Base-by-base conservation (phyloP, 805 yeast genomes). In the Nakazawaea peltata region DNA sequence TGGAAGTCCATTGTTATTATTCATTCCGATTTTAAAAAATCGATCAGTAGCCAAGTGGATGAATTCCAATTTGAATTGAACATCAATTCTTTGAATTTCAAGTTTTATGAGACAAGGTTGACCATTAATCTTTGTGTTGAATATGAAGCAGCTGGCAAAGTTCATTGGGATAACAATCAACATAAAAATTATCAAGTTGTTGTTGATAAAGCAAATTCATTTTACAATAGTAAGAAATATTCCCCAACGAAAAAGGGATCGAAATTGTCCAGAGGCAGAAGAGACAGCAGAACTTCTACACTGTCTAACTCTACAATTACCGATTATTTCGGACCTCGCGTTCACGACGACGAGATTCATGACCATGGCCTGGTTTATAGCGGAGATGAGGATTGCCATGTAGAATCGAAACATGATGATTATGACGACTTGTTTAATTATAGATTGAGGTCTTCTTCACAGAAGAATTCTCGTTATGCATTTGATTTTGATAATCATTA, bases 1-100 rank as follows among this genome's bases (percentile, higher is more conserved):
- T 77, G 71, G 71, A 57, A 61, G 33, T 64, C 69, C 47, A 66
- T 45, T 59, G 59, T 44, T 70, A 67, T 52, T 61, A 66, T 51
- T 68, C 38, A 40, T 53, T 45, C 35, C 47, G 39, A 18, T 34
- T 49, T 7, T 48, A 50, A 32, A 47, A 46, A 24, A 45, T 46
- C 39, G 36, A 51, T 52, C 19, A 41, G 44, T 31, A 16, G 39
- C 1, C 32, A 34, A n/a, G 64, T 51, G 36, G 71, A 66, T 43
- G 61, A 58, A 43, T 66, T 77, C 52, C 63, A 65, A 32, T 74
- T 77, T 47, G 62, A 63, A 32, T 63, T 76, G 26, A 69, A 69
- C 25, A 50, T 69, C 39, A 46, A 53, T 17, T 57, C 50, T 29
- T 49, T 65, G 28, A 50, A 52, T 34, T 45, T 59, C 40, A 34